Percentiles rank a stretch among this genome's conserved stretches.
Conservation (phyloP, 345 rosid genomes). For the Citrus inodora region DNA sequence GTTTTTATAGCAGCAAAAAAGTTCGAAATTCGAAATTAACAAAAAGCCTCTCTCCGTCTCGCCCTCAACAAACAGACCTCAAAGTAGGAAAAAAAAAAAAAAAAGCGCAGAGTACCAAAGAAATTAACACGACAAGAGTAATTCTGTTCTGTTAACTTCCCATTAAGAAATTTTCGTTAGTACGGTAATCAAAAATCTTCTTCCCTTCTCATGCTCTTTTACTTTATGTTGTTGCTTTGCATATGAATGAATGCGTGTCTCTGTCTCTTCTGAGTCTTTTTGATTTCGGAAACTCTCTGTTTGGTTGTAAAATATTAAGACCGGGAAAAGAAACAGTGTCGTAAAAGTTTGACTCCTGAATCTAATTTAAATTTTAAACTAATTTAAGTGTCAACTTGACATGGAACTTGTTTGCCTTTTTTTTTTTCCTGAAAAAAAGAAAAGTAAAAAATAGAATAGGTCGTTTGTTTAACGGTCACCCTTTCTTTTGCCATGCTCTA, state of each 20-base stretch:
- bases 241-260: not conserved
- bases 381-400: too few species aligned
- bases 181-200: not conserved
- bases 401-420: too few species aligned
- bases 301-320: not conserved
- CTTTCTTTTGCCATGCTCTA: not conserved
- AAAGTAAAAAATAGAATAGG: not conserved
- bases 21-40: too few species aligned
- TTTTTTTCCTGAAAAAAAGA: too few species aligned
- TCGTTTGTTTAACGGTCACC: not conserved
- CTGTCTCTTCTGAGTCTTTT: too few species aligned
- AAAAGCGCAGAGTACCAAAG: fast-evolving
- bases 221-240: not conserved
- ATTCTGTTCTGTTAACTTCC: not conserved
- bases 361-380: too few species aligned
- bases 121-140: too few species aligned
- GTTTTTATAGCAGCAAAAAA: too few species aligned
- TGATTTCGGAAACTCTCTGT: not conserved
- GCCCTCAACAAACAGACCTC: too few species aligned
- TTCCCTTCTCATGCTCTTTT: not conserved
- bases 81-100: too few species aligned
- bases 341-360: not conserved
- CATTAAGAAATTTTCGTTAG: not conserved
- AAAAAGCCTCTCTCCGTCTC: too few species aligned
- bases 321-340: not conserved